These are phyloP conservation scores for Centella asiatica DNA, from an alignment of 129 eudicot species.

Conservation along the genomic window DNA sequence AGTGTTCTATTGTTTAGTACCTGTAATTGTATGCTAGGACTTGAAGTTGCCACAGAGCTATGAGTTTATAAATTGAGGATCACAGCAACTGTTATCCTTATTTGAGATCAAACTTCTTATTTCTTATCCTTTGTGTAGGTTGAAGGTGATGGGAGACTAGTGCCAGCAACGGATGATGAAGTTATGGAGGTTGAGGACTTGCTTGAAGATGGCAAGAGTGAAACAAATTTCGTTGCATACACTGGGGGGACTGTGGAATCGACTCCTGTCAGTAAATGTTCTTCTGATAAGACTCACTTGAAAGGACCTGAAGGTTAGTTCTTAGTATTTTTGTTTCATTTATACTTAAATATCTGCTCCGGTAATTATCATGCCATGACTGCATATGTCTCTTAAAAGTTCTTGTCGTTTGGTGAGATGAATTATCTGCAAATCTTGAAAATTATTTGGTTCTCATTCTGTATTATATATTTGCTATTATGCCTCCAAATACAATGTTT, in stretches of 20 bases:
- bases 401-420: not conserved
- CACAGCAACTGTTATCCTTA: not conserved
- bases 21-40: not conserved
- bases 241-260: slow-evolving; percentile 27
- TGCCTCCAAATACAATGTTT: too few species aligned
- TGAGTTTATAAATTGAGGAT: not conserved
- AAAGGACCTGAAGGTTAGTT: slow-evolving; percentile 25
- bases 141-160: slow-evolving; percentile 81
- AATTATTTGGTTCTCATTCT: too few species aligned
- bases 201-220: slow-evolving; percentile 50
- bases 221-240: slow-evolving; percentile 28
- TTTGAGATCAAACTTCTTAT: not conserved
- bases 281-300: slow-evolving; percentile 11
- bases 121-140: slow-evolving; percentile 41
- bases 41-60: not conserved
- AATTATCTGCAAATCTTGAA: too few species aligned
- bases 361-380: too few species aligned
- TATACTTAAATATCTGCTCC: slow-evolving; percentile 2
- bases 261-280: slow-evolving; percentile 17
- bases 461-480: too few species aligned
- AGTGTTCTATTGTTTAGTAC: not conserved
- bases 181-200: slow-evolving; percentile 74
- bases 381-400: not conserved
- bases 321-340: not conserved
- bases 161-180: slow-evolving; percentile 95